Percentiles rank a stretch among this genome's conserved stretches.
Conservation (phyloP, 768 basidiomycete species). For the Tylopilus intermedius region DNA sequence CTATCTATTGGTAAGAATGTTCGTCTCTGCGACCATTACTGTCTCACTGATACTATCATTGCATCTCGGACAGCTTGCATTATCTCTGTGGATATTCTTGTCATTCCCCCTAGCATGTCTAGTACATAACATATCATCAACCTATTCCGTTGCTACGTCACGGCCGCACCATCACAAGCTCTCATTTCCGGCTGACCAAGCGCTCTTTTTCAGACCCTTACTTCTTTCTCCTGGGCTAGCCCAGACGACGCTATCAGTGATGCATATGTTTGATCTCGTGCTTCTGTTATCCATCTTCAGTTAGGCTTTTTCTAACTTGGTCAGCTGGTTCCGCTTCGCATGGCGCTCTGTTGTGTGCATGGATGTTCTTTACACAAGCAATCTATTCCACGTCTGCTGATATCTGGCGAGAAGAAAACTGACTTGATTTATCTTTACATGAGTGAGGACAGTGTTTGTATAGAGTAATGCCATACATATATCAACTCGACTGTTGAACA, state of each 20-base stretch:
- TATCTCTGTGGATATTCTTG: conserved; percentile 30
- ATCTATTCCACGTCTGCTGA: neutral
- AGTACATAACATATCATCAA: conserved; percentile 27
- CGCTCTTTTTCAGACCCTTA: neutral
- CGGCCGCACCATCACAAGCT: neutral
- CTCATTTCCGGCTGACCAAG: neutral
- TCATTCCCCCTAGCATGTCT: conserved; percentile 21
- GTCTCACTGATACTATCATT: neutral
- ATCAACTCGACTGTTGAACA: neutral
- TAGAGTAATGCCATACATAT: no score
- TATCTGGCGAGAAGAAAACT: neutral
- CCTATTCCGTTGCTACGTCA: conserved; percentile 15
- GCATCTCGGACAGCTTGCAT: conserved; percentile 18
- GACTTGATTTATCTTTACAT: neutral
- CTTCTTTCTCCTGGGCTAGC: neutral
- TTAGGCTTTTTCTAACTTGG: no score
- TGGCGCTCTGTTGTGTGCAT: neutral
- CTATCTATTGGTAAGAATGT: conserved; percentile 26
- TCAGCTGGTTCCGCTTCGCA: neutral
- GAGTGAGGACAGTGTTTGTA: no score
- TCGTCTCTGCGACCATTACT: neutral
- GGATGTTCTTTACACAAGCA: neutral
- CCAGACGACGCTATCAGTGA: neutral
- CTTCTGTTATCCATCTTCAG: neutral
- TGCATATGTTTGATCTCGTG: neutral